Evolutionary conservation across 352 stramenopile genomes (phyloP), one percentile per base, ranked within the genome.

Genomic region (Phytophthora foliorum): DNA sequence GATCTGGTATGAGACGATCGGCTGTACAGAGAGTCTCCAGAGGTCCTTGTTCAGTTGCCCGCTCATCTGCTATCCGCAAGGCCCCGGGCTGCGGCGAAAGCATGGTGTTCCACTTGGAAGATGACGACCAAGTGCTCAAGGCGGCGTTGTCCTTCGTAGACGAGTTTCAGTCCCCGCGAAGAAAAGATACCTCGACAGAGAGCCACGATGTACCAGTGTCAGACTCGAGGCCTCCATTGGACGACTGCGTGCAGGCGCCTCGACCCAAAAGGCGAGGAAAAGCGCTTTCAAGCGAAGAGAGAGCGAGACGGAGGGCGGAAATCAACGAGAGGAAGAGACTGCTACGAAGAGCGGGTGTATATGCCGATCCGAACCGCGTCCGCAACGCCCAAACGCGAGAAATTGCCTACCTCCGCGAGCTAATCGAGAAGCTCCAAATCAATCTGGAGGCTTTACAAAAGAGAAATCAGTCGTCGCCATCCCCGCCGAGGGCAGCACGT

Each of bases 371-470:
- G 14, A 75, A 75, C 36, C 62, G 42, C 45, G 67, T 42, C 8
- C 55, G 67, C 21, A 52, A 41, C 5, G 34, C 34, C 34, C 25
- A 16, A 65, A 64, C 34, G 34, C 34, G 34, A 34, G 72, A 81
- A 64, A 57, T 84, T 39, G 17, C 56, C 4, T 72, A 69, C 17
- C 53, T 84, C 16, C 67, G 71, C 1, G 34, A 34, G 14, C 39
- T 75, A 36, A 63, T 83, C 5, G 44, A 27, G 3, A 64, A 80
- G 52, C 53, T 83, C 11, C 56, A 77, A 22, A 61, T 63, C 13
- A 52, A 74, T 6, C 53, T 82, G 4, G 60, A 63, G 38, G 59
- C 44, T 14, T 48, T 79, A n/a, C 49, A 45, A 19, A 6, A 51
- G 10, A 49, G 34, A 44, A n/a, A 38, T 48, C 17, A n/a, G 17